A percentile compares a stretch with the other conserved stretches of the same genome.
These are phyloP conservation scores for Effrenium voratum DNA, from an alignment of 73 alveolate species.

Conservation along the genomic window DNA sequence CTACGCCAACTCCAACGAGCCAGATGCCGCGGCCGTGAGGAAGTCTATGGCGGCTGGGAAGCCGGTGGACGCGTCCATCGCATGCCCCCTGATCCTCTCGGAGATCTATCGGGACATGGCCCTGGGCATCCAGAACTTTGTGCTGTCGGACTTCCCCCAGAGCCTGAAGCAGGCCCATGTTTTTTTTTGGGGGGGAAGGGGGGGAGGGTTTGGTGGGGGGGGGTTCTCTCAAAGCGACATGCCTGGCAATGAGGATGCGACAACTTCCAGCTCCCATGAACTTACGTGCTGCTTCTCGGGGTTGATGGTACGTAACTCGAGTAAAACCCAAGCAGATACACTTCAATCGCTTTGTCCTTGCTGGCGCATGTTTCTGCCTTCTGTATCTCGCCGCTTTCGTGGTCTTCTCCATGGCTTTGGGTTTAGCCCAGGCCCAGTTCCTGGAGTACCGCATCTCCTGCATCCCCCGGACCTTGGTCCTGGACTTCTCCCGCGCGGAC, in stretches of 20 bases:
- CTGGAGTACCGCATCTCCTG: constrained; percentile 73
- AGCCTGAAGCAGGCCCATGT: constrained; percentile 49
- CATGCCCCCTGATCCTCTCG: constrained; percentile 63
- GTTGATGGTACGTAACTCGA: not conserved
- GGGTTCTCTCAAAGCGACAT: too few species aligned
- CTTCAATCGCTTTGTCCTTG: not conserved
- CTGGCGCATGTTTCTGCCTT: too few species aligned
- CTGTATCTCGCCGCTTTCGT: too few species aligned
- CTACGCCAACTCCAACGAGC: constrained; percentile 74
- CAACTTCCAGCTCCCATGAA: not conserved
- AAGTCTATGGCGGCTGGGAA: constrained; percentile 62
- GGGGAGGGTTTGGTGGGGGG: not conserved
- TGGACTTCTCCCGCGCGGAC: constrained; percentile 66
- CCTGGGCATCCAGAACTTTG: constrained; percentile 82
- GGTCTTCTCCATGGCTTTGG: too few species aligned
- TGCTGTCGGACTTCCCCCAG: constrained; percentile 82
- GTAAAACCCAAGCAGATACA: not conserved
- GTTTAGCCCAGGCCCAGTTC: constrained; percentile 62
- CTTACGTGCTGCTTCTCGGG: not conserved
- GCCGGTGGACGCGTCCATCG: constrained; percentile 86
- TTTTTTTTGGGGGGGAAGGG: not conserved
- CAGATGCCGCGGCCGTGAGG: constrained; percentile 79
- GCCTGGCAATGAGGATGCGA: too few species aligned
- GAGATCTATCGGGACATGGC: constrained; percentile 92
- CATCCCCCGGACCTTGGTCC: constrained; percentile 58